Evolutionary conservation across 2,329 filamentous ascomycete species (phyloP).

Genomic region (Tolypocladium ophioglossoides): DNA sequence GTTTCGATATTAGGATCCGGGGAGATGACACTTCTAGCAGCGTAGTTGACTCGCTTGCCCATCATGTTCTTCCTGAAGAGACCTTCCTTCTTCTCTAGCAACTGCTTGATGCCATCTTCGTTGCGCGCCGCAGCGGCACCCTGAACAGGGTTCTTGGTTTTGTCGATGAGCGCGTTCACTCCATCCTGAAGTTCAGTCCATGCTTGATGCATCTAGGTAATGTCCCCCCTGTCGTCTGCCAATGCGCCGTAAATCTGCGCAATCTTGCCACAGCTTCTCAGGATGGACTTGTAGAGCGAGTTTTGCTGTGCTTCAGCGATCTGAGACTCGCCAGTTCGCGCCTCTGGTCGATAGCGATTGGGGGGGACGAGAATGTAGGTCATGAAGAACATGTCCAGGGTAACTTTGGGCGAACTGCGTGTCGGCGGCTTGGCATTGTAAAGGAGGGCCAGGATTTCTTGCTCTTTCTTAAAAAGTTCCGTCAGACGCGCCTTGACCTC

Average conservation of each 20-base stretch:
- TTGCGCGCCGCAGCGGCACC: conserved; percentile 67
- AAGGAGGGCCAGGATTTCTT: conserved; percentile 72
- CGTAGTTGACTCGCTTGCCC: conserved; percentile 99
- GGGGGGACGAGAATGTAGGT: conserved; percentile 79
- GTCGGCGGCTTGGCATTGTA: conserved; percentile 64
- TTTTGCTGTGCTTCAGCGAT: conserved; percentile 88
- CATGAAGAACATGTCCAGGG: conserved; percentile 89
- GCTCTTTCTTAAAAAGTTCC: conserved; percentile 77
- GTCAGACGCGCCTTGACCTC: conserved; percentile 73
- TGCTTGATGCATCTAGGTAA: conserved; percentile 68
- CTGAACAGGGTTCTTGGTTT: conserved; percentile 72
- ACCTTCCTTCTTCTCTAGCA: conserved; percentile 96
- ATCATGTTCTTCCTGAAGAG: conserved; percentile 99
- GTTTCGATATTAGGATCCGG: conserved; percentile 98
- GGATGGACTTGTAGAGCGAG: conserved; percentile 72
- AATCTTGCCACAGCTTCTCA: conserved; percentile 64
- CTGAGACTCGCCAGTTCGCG: conserved; percentile 66
- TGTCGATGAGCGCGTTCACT: conserved; percentile 89
- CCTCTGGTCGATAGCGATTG: conserved; percentile 83
- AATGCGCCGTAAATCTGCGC: conserved; percentile 54
- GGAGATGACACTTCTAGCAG: conserved; percentile 93
- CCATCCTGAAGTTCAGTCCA: conserved; percentile 78
- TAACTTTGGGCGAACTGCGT: conserved; percentile 47
- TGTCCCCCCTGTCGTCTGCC: conserved; percentile 33
- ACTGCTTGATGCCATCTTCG: conserved; percentile 94